Percentiles rank a stretch among this genome's conserved stretches.
These are phyloP conservation scores for Dacryopinax primogenitus DNA, from an alignment of 768 basidiomycete genomes.

Conservation along the genomic window DNA sequence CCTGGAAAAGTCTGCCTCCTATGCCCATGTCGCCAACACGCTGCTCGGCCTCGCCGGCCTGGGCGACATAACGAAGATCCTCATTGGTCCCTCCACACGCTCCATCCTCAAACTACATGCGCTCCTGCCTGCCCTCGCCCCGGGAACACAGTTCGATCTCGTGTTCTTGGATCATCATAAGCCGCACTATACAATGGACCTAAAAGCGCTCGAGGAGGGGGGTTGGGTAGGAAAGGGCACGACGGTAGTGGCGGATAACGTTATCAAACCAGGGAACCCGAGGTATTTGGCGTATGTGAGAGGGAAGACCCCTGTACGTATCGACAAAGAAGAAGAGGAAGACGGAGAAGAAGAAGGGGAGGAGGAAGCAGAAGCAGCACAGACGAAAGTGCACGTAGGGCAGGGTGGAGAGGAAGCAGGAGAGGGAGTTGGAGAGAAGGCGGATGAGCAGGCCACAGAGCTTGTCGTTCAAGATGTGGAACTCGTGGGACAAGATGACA, in stretches of 20 bases:
- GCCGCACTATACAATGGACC: conserved; percentile 25
- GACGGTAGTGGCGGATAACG: conserved; percentile 25
- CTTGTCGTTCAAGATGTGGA: no score
- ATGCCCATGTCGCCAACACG: conserved; percentile 22
- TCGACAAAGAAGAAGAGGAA: conserved; percentile 20
- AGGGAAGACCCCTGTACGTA: conserved; percentile 22
- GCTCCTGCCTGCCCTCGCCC: conserved; percentile 21
- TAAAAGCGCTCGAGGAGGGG: conserved; percentile 26
- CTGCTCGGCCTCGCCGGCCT: conserved; percentile 23
- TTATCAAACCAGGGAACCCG: conserved; percentile 27
- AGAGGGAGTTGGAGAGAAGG: no score
- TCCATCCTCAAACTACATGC: conserved; percentile 20
- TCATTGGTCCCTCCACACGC: conserved; percentile 22
- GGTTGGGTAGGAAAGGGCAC: conserved; percentile 26
- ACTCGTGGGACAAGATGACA: no score
- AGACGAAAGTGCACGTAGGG: no score
- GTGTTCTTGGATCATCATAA: conserved; percentile 27
- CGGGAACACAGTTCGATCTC: conserved; percentile 23
- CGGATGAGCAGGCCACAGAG: no score
- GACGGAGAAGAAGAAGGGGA: conserved; percentile 13
- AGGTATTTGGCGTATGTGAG: conserved; percentile 26
- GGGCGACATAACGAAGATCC: conserved; percentile 22
- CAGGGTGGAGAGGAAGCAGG: no score
- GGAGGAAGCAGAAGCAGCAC: no score
- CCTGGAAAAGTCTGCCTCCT: conserved; percentile 24